Base-by-base conservation (phyloP, 176 grass and related monocot genomes). In the Eleusine indica region DNA sequence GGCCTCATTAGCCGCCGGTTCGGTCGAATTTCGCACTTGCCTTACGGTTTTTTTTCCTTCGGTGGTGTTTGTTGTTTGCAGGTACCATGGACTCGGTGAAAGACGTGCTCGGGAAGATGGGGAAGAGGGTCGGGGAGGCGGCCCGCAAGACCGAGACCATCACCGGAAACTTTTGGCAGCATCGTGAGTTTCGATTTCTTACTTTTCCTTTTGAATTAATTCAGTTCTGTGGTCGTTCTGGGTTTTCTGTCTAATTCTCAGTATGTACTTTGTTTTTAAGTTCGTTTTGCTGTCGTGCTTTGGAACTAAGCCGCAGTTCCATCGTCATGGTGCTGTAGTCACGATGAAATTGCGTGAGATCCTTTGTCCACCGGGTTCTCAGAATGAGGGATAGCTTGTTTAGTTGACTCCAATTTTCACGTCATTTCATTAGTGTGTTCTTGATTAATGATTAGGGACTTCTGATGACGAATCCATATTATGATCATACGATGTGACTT, bases 131-230 rank as follows among this genome's bases (percentile, higher is more conserved):
- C 38, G 91, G 89, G 32, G 96, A 96, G 78, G 89, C 91, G 41
- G 93, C 96, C 22, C 92, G 92, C 51, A 99, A 90, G 83, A 96
- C 96, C 21, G 96, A 99, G 91, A 94, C 85, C 89, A 73, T 90
- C 54, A 87, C 96, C 9, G 96, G 93, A 17, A 89, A 99, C 65
- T 90, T 96, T 82, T 99, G 96, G 96, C 96, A 96, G 72, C 96
- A 99, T 67, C 81, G 96, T 99, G 60, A 96, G 96, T 3, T 81
- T 72, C 70, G 21, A 58, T 85, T 54, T 66, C 18, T 0, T 42
- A 40, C 5, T 49, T 7, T 0, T 12, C 58, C 4, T 44, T 71
- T 82, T 32, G 15, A 58, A 22, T 13, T 60, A 60, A 32, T 56
- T n/a, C 65, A 39, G 3, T 25, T 71, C 21, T 43, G 1, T 22